Percentiles rank a stretch among this genome's conserved stretches.
Evolutionary conservation across 2,329 filamentous ascomycete species (phyloP).

Genomic region (Penicillium rolfsii): DNA sequence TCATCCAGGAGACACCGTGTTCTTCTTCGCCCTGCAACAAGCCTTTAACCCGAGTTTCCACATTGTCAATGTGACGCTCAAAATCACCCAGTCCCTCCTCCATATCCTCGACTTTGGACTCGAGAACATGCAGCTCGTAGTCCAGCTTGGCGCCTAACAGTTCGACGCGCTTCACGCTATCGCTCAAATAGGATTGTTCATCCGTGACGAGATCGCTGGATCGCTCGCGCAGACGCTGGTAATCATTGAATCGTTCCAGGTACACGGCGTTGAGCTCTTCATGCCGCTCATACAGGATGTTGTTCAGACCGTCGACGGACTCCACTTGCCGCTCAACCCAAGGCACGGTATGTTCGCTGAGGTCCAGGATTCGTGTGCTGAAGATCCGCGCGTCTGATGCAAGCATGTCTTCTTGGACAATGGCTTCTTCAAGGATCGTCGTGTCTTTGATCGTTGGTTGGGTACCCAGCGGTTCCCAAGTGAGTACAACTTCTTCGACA

Average conservation of each 20-base stretch:
- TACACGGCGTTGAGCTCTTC: slow-evolving; percentile 70
- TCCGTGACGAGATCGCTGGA: slow-evolving; percentile 70
- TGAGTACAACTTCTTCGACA: slow-evolving; percentile 50
- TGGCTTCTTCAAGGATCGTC: slow-evolving; percentile 45
- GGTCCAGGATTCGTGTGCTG: slow-evolving; percentile 40
- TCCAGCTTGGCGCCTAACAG: slow-evolving; percentile 81
- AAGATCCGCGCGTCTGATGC: slow-evolving; percentile 42
- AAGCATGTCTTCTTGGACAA: slow-evolving; percentile 45
- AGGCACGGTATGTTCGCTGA: slow-evolving; percentile 43
- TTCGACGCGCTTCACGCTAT: slow-evolving; percentile 77
- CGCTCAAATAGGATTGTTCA: slow-evolving; percentile 69
- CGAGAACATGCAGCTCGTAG: slow-evolving; percentile 84
- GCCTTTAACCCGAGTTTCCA: slow-evolving; percentile 67
- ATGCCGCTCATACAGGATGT: slow-evolving; percentile 64
- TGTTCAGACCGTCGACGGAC: slow-evolving; percentile 62
- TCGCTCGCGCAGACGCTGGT: slow-evolving; percentile 67
- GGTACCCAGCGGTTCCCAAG: slow-evolving; percentile 38
- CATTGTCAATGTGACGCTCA: slow-evolving; percentile 73
- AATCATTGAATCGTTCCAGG: slow-evolving; percentile 69
- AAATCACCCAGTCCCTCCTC: slow-evolving; percentile 81
- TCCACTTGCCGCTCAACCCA: slow-evolving; percentile 50
- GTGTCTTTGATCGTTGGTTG: slow-evolving; percentile 38
- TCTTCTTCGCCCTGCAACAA: slow-evolving; percentile 67
- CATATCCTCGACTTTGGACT: slow-evolving; percentile 80
- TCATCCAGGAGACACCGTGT: slow-evolving; percentile 63